Evolutionary conservation across 257 asterid species (phyloP), one percentile per base, ranked within the genome.

Genomic region (Ehretia macrophylla): DNA sequence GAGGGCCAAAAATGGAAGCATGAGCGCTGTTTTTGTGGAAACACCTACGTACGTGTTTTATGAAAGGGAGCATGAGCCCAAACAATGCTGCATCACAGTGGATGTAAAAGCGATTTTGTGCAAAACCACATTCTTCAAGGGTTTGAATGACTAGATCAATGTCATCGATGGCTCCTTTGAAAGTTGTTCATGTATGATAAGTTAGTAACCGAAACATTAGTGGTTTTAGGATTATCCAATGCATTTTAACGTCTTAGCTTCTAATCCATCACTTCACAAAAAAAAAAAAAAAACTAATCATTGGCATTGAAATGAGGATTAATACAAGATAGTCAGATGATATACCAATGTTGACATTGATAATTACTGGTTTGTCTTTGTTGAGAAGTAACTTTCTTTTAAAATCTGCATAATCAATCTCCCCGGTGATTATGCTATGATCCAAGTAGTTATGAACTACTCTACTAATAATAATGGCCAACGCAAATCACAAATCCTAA

Each of bases 81-180:
- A 16, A 65, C 0, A 65, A 42, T 17, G 82, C 82, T 13, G 68
- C 79, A 66, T 77, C 79, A 54, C 79, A 77, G 17, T 77, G 83
- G 8, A 73, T 66, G 60, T 77, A 73, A 54, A 66, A 73, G 10
- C 47, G 63, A 19, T 77, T 58, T 0, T 58, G 10, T 19, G 76
- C 45, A 37, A 66, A 74, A 1, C 71, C 76, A 57, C 78, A 67
- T 4, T 71, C 80, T 17, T 68, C 35, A 17, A 78, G 66, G 11
- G 71, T 74, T 17, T 60, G 35, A 44, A 78, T 55, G 11, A 74
- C 56, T 27, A 70, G 21, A 58, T 78, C 83, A 64, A 78, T 45
- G 4, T 78, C 50, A 56, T 78, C 83, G 14, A 74, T 2, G n/a
- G 68, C 81, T 55, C 82, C 82, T 62, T 77, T 77, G 52, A 72